Conservation (phyloP, 768 basidiomycete species). For the Lyophyllum decastes region DNA sequence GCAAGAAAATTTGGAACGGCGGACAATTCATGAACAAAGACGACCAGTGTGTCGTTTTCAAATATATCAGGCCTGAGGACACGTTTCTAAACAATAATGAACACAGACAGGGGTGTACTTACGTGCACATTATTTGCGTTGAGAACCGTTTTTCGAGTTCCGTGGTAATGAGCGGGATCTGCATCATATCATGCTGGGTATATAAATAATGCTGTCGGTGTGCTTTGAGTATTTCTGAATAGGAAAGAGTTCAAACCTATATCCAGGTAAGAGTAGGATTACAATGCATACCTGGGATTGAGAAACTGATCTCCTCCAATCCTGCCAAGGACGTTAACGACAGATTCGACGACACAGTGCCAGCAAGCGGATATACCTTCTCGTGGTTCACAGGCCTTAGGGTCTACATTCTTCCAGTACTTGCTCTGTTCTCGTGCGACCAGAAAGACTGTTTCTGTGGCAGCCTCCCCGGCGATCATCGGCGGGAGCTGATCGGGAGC, state of each 20-base stretch:
- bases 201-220: constrained; percentile 87
- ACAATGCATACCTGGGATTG: constrained; percentile 62
- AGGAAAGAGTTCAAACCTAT: not conserved
- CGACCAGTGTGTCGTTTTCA: constrained; percentile 71
- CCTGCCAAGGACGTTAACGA: constrained; percentile 39
- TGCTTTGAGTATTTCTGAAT: constrained; percentile 78
- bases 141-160: constrained; percentile 74
- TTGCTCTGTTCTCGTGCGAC: constrained; percentile 87
- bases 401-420: constrained; percentile 88
- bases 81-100: not conserved
- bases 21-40: constrained; percentile 96
- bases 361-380: constrained; percentile 52
- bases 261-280: not conserved
- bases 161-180: constrained; percentile 71
- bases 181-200: constrained; percentile 74
- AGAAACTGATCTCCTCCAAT: constrained; percentile 59
- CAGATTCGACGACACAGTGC: not conserved
- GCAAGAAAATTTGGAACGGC: constrained; percentile 25
- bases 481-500: constrained; percentile 75
- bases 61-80: constrained; percentile 70
- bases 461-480: constrained; percentile 74
- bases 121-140: constrained; percentile 91
- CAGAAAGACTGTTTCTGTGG: constrained; percentile 87
- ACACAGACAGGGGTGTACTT: constrained; percentile 29
- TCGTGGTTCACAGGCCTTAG: constrained; percentile 78